Base-by-base conservation (phyloP, 495 filamentous ascomycete species). In the Bacidia rubella region DNA sequence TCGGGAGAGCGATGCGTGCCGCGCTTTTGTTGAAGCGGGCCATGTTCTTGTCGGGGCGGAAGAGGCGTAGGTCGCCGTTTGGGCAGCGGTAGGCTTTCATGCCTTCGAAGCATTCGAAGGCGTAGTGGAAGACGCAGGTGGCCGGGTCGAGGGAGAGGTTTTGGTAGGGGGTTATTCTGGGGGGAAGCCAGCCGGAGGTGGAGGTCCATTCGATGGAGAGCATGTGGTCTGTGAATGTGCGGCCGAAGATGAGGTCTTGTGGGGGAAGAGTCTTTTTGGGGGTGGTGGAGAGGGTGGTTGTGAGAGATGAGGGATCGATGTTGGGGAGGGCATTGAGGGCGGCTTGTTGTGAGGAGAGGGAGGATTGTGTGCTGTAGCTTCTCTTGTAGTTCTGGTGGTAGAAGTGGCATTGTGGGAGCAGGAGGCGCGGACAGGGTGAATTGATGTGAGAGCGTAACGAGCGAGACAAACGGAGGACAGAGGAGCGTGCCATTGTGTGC, bases 11-110 rank as follows among this genome's bases (percentile, higher is more conserved):
- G 68, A 98, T 95, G 46, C 92, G 83, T 27, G 85, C 75, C 54
- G 84, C 80, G 9, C 88, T 94, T 63, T 82, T 85, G 69, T 95
- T 96, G 65, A 98, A 68, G 42, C 92, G 84, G 52, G 74, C 78
- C 92, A 96, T 96, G 72, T 98, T 98, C 74, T 82, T 88, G 68
- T 92, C 82, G 0, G 92, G 92, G n/a, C 92, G 80, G 77, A 98
- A 98, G 20, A 98, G 69, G 17, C 88, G 81, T 54, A 90, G 78
- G 42, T 80, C 62, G 47, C 86, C 87, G 12, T 75, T 66, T 46
- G 67, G 73, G 68, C 92, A 85, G 63, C 84, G 87, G 74, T 97
- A 97, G 29, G 93, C 93, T 70, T 98, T 98, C 89, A 97, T 93
- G 55, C 92, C 92, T 68, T 98, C 92, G 70, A 98, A 98, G 65